Evolutionary conservation across 2,329 filamentous ascomycete genomes (phyloP), one percentile per base, ranked within the genome.

Genomic region (Exserohilum rostratum): DNA sequence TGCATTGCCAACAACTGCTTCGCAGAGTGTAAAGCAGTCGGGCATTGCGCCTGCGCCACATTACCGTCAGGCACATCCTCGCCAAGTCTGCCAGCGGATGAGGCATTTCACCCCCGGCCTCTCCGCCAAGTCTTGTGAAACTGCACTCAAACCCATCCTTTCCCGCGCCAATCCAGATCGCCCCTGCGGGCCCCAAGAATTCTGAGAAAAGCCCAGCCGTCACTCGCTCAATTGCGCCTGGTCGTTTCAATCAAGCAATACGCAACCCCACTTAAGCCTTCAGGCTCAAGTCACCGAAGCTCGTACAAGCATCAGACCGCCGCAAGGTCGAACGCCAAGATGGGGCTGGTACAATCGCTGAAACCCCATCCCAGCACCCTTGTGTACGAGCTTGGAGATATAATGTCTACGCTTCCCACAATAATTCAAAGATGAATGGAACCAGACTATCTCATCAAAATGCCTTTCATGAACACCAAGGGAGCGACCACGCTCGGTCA

Each of bases 401-500:
- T 57, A 58, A 56, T 45, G 33, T 30, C 25, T 22, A 27, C 34
- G 29, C 3, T 33, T 31, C 37, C 54, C 55, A 25, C 40, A 46
- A 53, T 37, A 49, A 45, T 42, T 53, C 22, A 39, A 55, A 51
- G 52, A 57, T 65, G 58, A 60, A 73, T 68, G 67, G 68, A 69
- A 67, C 64, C 68, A 46, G 69, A 73, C 46, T 68, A 67, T 43
- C 58, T 74, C 42, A 60, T 73, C 56, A 74, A 74, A 64, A 74
- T 74, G 71, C 71, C 71, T 38, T 74, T 71, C 58, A 71, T 70
- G 52, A 37, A 55, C 52, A 42, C 47, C 9, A 73, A 67, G 50
- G 62, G 63, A 39, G 65, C 64, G 25, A 73, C 71, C 10, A 72
- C 69, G 15, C 60, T 74, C 6, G 71, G 71, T 9, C 71, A 74